phyloP scores from a whole-genome alignment of 2,329 filamentous ascomycete species.

The Trichoderma sp. region DNA sequence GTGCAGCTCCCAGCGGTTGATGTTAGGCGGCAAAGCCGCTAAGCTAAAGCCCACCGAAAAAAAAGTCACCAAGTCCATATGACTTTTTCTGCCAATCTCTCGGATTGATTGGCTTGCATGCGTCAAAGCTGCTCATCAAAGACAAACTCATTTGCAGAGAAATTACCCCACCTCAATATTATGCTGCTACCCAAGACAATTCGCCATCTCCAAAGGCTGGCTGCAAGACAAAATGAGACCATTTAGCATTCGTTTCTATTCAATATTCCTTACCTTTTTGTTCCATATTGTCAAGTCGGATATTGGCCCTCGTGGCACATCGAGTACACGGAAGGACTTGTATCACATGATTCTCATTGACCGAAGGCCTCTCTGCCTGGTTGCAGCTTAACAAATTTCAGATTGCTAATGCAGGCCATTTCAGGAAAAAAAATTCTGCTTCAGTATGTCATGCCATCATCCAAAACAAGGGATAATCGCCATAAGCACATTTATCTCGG shows the following conservation, averaged over 20 bases:
- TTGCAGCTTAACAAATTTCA: not conserved
- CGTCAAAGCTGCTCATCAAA: constrained; percentile 12
- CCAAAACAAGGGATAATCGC: not conserved
- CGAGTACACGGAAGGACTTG: too few species aligned
- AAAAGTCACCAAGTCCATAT: not conserved
- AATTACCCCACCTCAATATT: constrained; percentile 26
- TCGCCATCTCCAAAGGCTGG: not conserved
- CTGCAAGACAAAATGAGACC: not conserved
- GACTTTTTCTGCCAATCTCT: constrained; percentile 12
- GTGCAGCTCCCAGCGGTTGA: constrained; percentile 8
- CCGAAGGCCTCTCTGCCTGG: not conserved
- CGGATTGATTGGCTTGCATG: constrained; percentile 2
- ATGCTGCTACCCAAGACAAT: constrained; percentile 18
- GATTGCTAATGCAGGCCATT: not conserved
- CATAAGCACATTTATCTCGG: not conserved
- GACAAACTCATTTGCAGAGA: constrained; percentile 26
- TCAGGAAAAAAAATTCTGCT: not conserved
- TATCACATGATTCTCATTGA: not conserved
- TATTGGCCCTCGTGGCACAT: not conserved
- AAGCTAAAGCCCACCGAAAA: not conserved
- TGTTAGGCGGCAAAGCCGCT: constrained; percentile 24
- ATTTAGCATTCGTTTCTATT: not conserved
- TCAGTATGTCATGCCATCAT: not conserved
- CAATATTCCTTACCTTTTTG: not conserved
- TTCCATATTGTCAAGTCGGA: not conserved